Percentiles rank a stretch among this genome's conserved stretches.
These are phyloP conservation scores for Gracilaria gracilis DNA, from an alignment of 23 red algal genomes.

Conservation along the genomic window DNA sequence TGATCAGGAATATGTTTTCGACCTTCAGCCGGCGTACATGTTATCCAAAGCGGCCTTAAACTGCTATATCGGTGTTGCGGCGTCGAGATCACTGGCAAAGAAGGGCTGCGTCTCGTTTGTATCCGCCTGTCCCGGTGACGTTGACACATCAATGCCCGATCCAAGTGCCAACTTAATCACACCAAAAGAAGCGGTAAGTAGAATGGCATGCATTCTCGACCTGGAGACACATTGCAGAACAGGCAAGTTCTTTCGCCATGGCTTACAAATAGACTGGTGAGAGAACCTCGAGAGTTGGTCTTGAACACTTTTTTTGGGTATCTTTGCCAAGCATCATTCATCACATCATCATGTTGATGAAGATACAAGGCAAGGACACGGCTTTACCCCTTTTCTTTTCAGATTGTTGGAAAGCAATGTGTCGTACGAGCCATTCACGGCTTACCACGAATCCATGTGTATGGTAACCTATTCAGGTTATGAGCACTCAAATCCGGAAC, in stretches of 20 bases:
- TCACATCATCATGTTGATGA: no score
- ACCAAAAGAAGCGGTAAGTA: conserved; percentile 29
- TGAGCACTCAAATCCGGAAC: no score
- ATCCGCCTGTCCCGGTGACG: conserved; percentile 64
- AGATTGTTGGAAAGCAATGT: no score
- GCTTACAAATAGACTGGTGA: not conserved
- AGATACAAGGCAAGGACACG: no score
- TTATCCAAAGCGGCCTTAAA: conserved; percentile 74
- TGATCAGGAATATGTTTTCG: conserved; percentile 35
- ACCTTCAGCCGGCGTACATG: conserved; percentile 62
- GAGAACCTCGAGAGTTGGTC: not conserved
- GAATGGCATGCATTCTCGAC: conserved; percentile 34
- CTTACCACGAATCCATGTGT: no score
- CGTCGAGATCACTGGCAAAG: not conserved
- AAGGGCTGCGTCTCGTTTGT: not conserved
- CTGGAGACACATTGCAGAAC: not conserved
- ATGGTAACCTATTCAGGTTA: no score
- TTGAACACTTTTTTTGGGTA: not conserved
- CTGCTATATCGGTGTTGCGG: conserved; percentile 32
- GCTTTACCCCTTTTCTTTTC: no score
- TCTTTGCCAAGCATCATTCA: no score
- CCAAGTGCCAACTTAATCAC: not conserved
- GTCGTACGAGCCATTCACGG: no score
- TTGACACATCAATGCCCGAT: conserved; percentile 50
- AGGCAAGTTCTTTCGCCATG: conserved; percentile 7